Percentiles rank a stretch among this genome's conserved stretches.
phyloP scores from a whole-genome alignment of 345 rosid genomes.

The Boechera retrofracta region DNA sequence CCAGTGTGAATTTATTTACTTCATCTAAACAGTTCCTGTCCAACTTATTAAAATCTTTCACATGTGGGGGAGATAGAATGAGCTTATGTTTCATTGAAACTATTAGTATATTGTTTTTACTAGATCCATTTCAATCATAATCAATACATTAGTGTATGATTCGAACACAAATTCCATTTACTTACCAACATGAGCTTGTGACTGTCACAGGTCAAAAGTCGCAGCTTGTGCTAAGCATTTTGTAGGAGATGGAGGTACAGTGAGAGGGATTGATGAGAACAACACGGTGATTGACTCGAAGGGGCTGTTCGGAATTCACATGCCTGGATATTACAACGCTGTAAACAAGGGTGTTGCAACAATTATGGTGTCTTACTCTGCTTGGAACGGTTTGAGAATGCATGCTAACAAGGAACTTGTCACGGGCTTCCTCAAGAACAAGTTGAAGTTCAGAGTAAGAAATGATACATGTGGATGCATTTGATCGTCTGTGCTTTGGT shows the following conservation, averaged over 20 bases:
- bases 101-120: not conserved
- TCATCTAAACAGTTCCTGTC: conserved; percentile 15
- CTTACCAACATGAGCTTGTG: conserved; percentile 4
- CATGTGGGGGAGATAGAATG: not conserved
- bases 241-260: conserved; percentile 70
- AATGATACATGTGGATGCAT: conserved; percentile 8
- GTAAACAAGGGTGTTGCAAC: conserved; percentile 64
- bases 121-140: conserved; percentile 16
- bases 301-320: conserved; percentile 55
- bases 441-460: conserved; percentile 59
- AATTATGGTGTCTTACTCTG: conserved; percentile 64
- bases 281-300: conserved; percentile 53
- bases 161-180: not conserved
- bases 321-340: conserved; percentile 58
- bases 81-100: not conserved
- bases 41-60: conserved; percentile 11
- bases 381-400: conserved; percentile 65
- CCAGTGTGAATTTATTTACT: conserved; percentile 18
- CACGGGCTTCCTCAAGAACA: conserved; percentile 59
- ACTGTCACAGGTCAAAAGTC: conserved; percentile 51
- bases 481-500: conserved; percentile 13
- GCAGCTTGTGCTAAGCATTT: conserved; percentile 68
- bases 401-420: conserved; percentile 53
- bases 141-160: not conserved
- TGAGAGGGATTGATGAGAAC: conserved; percentile 60